Percentiles rank a stretch among this genome's conserved stretches.
Evolutionary conservation across 371 early-diverging fungal genomes (phyloP).

Genomic region (Choanephora cucurbitarum): DNA sequence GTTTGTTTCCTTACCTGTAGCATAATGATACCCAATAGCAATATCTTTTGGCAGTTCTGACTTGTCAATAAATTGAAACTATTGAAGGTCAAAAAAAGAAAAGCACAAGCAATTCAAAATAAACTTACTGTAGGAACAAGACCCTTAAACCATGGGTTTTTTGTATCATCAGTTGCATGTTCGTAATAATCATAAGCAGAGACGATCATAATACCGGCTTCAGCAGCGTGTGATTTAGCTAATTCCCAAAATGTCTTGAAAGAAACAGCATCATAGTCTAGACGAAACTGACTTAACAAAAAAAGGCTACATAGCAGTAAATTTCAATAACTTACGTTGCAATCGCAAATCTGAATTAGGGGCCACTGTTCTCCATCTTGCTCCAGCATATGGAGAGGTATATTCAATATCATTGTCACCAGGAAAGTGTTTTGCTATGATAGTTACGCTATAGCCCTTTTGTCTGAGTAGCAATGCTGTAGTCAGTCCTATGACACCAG

Average conservation of each 20-base stretch:
- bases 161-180: slow-evolving; percentile 37
- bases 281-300: no score
- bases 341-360: slow-evolving; percentile 47
- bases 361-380: slow-evolving; percentile 71
- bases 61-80: slow-evolving; percentile 39
- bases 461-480: slow-evolving; percentile 12
- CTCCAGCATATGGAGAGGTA: slow-evolving; percentile 70
- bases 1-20: slow-evolving; percentile 39
- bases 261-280: slow-evolving; percentile 32
- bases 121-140: slow-evolving; percentile 51
- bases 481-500: background rate
- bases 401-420: slow-evolving; percentile 52
- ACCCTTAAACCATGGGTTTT: slow-evolving; percentile 55
- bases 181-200: slow-evolving; percentile 42
- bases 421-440: slow-evolving; percentile 62
- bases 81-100: background rate
- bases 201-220: slow-evolving; percentile 36
- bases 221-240: slow-evolving; percentile 27
- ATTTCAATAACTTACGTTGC: slow-evolving; percentile 26
- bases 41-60: slow-evolving; percentile 44
- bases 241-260: slow-evolving; percentile 37
- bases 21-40: slow-evolving; percentile 51
- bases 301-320: no score
- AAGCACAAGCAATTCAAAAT: no score
- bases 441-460: slow-evolving; percentile 52